Evolutionary conservation across 1,284 basidiomycete genomes (phyloP), one percentile per base, ranked within the genome.

Genomic region (Vanrija pseudolonga): DNA sequence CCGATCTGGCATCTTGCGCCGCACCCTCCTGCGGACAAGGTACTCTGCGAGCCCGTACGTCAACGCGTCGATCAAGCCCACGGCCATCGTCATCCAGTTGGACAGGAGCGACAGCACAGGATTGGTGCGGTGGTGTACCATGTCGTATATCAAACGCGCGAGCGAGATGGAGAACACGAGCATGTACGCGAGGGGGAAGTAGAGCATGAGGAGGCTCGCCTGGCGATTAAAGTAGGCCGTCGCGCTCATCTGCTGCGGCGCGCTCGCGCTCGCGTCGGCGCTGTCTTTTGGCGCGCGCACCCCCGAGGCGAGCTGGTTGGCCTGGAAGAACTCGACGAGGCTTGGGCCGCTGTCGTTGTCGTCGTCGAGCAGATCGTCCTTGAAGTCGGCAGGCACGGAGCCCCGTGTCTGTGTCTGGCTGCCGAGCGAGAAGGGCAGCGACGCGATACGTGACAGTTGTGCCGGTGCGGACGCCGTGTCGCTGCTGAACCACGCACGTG

Each of bases 1-100:
- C 69, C 89, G 96, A 52, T 32, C 32, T 12, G 32, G 32, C 65
- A 71, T 67, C 58, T 71, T 67, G 22, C 64, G 55, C 45, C 72
- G 58, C 9, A 75, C 71, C 53, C 65, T 60, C n/a, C 68, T 50
- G 44, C 62, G 59, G 18, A 73, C 66, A 36, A 71, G 49, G 26
- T 64, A 63, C 48, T 75, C 73, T 45, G 71, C 73, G 11, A 71
- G 41, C 8, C 73, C 73, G 51, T 66, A 74, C n/a, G 73, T 66
- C 18, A 65, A 18, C 5, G 61, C 71, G 57, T 75, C 73, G 36
- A 72, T 64, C 22, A 72, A 42, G 20, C 72, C 72, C 1, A 69
- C 68, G 9, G 67, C 67, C 3, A 72, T 54, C 3, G 71, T 66
- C 42, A 67, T 60, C 72, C 72, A 74, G 18, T 54, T 40, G 28